These are phyloP conservation scores for Apiospora sp. DNA, from an alignment of 2,329 filamentous ascomycete genomes.

Conservation along the genomic window DNA sequence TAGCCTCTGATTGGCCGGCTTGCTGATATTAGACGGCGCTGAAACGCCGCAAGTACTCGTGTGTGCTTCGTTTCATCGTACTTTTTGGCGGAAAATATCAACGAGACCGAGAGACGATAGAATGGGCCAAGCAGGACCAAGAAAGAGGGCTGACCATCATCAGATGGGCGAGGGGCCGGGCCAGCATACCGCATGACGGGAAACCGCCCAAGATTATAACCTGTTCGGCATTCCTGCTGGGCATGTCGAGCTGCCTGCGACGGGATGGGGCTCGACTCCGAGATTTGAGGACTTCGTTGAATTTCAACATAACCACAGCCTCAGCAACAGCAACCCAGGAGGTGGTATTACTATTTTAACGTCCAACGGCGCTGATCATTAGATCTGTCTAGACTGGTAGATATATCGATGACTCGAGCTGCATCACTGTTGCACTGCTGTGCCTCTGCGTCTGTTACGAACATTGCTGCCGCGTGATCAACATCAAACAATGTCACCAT, in stretches of 20 bases:
- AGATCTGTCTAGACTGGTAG: neutral
- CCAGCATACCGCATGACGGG: neutral
- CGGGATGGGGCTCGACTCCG: neutral
- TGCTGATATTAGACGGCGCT: constrained; percentile 1
- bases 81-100: neutral
- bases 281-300: constrained; percentile 6
- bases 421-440: neutral
- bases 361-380: neutral
- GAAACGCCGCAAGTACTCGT: constrained; percentile 13
- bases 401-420: neutral
- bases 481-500: constrained; percentile 21
- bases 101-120: neutral
- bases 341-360: neutral
- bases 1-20: neutral
- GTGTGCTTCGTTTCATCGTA: constrained; percentile 15
- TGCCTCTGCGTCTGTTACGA: constrained; percentile 8
- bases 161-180: neutral
- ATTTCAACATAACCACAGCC: neutral
- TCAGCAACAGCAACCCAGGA: neutral
- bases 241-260: neutral
- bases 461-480: constrained; percentile 12
- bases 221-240: neutral
- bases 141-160: neutral
- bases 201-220: neutral
- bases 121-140: neutral